Base-by-base conservation (phyloP, 768 basidiomycete genomes). In the Calvatia gigantea region DNA sequence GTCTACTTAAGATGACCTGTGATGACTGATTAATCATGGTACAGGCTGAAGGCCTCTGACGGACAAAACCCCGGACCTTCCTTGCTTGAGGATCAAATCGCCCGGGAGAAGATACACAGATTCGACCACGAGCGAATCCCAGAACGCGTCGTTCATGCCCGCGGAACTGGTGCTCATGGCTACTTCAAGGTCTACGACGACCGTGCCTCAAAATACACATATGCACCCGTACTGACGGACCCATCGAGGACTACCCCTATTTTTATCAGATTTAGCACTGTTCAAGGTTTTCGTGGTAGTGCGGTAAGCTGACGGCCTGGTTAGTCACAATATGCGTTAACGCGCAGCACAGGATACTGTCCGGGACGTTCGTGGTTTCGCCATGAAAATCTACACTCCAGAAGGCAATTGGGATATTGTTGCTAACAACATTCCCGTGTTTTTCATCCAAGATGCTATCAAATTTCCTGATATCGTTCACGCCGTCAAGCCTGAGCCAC, bases 101-200 rank as follows among this genome's bases (percentile, higher is more conserved):
- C 78, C 4, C 81, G 87, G 60, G 85, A 88, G 73, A 90, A 91
- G 69, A 82, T 91, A 28, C 81, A 81, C 51, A 80, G 85, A 12
- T 94, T 92, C 63, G 91, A 93, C 65, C 91, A 92, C 64, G 91
- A 94, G 67, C 87, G 91, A 37, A 94, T 94, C 51, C 92, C 93
- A 0, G 92, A 92, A 74, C 88, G 90, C 42, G 84, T 87, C 8
- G 86, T 87, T 6, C 78, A 79, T 64, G 85, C 88, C 43, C 83
- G 88, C 12, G 88, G 87, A n/a, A 65, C 82, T 27, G 89, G 82
- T 49, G 91, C 90, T 11, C 91, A 93, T 65, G 92, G 93, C 3
- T 79, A 85, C 63, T 95, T 96, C 79, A 85, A 80, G 67, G 83
- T 89, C 3, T 79, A 74, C 48, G 84, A 91, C 67, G 75, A 83